phyloP scores from a whole-genome alignment of 305 asterid genomes.

The Salvia sclarea region DNA sequence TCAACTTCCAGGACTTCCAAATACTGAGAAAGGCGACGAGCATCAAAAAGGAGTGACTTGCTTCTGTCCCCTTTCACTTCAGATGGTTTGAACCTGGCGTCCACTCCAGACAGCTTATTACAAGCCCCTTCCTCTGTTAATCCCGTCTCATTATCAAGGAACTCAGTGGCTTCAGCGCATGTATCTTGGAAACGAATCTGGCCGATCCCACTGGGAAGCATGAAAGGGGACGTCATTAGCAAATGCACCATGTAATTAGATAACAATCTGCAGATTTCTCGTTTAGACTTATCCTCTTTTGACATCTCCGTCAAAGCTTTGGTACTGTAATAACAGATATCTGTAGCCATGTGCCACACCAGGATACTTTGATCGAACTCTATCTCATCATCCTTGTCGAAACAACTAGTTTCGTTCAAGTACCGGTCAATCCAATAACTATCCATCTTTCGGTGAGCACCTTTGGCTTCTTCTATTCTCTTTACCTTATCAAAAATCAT shows the following conservation, averaged over 20 bases:
- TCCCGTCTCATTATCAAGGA: conserved; percentile 27
- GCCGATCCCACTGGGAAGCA: conserved; percentile 62
- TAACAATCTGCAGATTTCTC: conserved; percentile 19
- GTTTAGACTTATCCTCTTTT: background rate
- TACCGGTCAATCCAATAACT: too few relatives aligned
- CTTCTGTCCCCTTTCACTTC: conserved; percentile 37
- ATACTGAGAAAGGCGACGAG: background rate
- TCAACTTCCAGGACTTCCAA: background rate
- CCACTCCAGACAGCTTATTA: background rate
- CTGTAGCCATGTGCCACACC: conserved; percentile 54
- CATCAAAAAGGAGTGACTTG: conserved; percentile 35
- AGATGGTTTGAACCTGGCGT: conserved; percentile 5
- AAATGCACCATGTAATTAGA: conserved; percentile 58
- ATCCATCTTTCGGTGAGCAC: too few relatives aligned
- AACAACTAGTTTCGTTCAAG: too few relatives aligned
- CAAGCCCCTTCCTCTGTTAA: background rate
- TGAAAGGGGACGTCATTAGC: conserved; percentile 45
- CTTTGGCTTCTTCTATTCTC: background rate
- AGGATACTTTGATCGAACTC: conserved; percentile 53
- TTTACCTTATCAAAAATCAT: conserved; percentile 36
- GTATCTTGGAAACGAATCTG: conserved; percentile 53
- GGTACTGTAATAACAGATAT: conserved; percentile 42
- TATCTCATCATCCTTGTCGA: conserved; percentile 11
- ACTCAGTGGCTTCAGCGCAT: conserved; percentile 46
- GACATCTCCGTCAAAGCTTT: background rate